These are phyloP conservation scores for Diaporthe aspalathi DNA, from an alignment of 2,329 filamentous ascomycete genomes.

Conservation along the genomic window DNA sequence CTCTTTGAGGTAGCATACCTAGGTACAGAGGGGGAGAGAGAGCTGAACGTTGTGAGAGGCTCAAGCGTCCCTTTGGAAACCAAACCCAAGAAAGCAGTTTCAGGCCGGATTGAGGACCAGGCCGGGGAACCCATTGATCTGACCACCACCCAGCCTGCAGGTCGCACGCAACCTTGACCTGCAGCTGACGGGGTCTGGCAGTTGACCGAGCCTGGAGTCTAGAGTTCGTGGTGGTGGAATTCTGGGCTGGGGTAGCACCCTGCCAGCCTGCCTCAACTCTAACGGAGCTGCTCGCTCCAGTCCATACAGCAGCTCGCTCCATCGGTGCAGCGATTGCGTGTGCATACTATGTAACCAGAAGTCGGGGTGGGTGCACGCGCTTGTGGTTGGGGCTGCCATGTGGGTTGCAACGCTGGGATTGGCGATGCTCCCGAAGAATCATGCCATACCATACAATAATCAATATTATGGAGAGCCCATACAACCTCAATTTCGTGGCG, in stretches of 20 bases:
- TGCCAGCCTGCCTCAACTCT: too few relatives aligned
- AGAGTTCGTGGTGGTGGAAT: neutral
- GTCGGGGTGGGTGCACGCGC: conserved; percentile 3
- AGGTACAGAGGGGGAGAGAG: neutral
- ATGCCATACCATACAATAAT: conserved; percentile 17
- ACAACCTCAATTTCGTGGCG: conserved; percentile 24
- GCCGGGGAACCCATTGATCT: neutral
- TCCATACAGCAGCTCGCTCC: neutral
- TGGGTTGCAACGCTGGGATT: conserved; percentile 12
- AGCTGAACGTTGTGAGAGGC: neutral
- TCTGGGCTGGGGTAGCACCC: too few relatives aligned
- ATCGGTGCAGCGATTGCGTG: conserved; percentile 18
- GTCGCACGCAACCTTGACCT: too few relatives aligned
- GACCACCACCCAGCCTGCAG: conserved; percentile 12
- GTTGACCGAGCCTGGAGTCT: neutral
- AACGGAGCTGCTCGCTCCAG: conserved; percentile 22
- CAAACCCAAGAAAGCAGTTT: conserved; percentile 16
- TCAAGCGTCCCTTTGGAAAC: neutral
- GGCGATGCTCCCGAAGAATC: conserved; percentile 11
- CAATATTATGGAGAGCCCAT: conserved; percentile 23
- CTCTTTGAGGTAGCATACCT: neutral
- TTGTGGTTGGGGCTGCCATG: too few relatives aligned
- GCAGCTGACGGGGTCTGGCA: neutral
- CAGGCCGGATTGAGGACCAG: conserved; percentile 3
- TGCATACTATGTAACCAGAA: conserved; percentile 10